Conservation (phyloP, 352 stramenopile genomes). For the Blastocystis sp. region DNA sequence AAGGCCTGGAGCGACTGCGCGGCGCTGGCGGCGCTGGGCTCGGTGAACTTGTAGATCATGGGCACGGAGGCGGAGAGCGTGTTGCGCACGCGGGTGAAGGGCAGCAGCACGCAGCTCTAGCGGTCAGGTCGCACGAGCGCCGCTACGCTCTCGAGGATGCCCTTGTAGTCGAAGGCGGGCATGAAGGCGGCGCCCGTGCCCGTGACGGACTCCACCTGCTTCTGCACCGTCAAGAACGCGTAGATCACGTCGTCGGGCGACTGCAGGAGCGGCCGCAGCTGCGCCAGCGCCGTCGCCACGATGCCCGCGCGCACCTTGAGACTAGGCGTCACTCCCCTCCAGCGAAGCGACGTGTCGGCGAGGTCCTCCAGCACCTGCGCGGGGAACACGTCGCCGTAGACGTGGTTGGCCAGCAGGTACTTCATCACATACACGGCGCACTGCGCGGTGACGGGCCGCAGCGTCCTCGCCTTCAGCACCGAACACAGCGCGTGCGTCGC, state of each 20-base stretch:
- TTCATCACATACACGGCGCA: slow-evolving; percentile 9
- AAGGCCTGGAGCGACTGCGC: slow-evolving; percentile 2
- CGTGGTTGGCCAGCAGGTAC: slow-evolving; percentile 16
- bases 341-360: neutral
- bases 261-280: neutral
- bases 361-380: neutral
- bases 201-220: neutral
- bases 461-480: neutral
- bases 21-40: neutral
- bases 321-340: neutral
- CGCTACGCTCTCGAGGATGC: slow-evolving; percentile 2
- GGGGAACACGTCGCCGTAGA: slow-evolving; percentile 17
- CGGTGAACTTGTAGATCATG: neutral
- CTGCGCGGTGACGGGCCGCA: slow-evolving; percentile 8
- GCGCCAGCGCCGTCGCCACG: neutral
- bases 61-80: slow-evolving; percentile 4
- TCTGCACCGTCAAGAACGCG: neutral
- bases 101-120: neutral
- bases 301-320: neutral
- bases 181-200: neutral
- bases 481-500: neutral
- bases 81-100: neutral
- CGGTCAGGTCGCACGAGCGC: too few relatives aligned
- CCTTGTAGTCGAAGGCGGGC: slow-evolving; percentile 8
- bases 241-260: slow-evolving; percentile 25